These are phyloP conservation scores for Agaricus subrufescens DNA, from an alignment of 768 basidiomycete genomes.

Conservation along the genomic window DNA sequence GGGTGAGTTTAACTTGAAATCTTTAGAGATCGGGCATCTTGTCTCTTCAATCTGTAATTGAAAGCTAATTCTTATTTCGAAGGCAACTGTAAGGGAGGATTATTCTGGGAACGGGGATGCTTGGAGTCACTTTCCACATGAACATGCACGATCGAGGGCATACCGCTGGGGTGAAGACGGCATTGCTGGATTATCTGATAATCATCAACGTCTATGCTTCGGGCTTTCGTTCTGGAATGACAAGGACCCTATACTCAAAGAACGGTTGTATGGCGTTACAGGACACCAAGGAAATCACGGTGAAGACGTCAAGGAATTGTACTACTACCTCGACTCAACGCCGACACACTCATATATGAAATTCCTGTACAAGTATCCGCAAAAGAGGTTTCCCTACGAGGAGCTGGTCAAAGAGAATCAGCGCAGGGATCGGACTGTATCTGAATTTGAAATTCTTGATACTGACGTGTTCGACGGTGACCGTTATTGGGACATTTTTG, in stretches of 20 bases:
- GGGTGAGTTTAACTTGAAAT: constrained; percentile 53
- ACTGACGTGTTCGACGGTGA: constrained; percentile 89
- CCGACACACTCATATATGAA: constrained; percentile 99
- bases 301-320: constrained; percentile 98
- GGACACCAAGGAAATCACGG: constrained; percentile 99
- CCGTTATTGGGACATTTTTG: constrained; percentile 97
- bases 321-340: constrained; percentile 97
- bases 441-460: constrained; percentile 92
- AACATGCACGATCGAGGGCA: constrained; percentile 87
- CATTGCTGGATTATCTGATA: constrained; percentile 95
- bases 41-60: background rate
- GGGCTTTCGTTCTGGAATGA: constrained; percentile 93
- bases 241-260: constrained; percentile 91
- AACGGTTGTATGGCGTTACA: constrained; percentile 93
- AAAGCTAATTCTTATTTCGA: constrained; percentile 13
- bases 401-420: constrained; percentile 84
- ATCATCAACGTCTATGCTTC: constrained; percentile 92
- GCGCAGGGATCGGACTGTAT: constrained; percentile 76
- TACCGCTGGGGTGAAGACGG: constrained; percentile 99
- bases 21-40: background rate
- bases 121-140: constrained; percentile 94
- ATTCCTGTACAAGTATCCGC: constrained; percentile 98
- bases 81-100: constrained; percentile 99
- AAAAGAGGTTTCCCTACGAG: constrained; percentile 89
- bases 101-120: constrained; percentile 96